Conservation (phyloP, 148 eudicot genomes). For the Oxyria digyna region DNA sequence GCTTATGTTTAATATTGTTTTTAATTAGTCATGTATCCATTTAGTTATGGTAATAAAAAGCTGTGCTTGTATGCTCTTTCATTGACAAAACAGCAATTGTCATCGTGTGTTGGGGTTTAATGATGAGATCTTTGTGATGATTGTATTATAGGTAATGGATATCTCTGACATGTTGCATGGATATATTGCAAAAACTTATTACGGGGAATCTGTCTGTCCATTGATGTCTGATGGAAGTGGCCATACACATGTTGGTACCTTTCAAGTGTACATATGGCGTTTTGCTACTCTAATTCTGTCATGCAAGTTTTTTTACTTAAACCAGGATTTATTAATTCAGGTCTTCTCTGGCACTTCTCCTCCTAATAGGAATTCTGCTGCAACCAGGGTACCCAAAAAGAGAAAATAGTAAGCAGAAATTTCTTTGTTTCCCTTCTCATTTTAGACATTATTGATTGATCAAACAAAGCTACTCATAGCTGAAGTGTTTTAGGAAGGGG, state of each 20-base stretch:
- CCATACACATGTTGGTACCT: not conserved
- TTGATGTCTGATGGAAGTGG: not conserved
- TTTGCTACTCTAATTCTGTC: not conserved
- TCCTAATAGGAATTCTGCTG: conserved; percentile 16
- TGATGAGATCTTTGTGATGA: not conserved
- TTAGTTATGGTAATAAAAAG: not conserved
- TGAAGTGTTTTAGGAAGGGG: too few relatives aligned
- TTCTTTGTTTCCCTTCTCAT: not conserved
- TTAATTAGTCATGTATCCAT: not conserved
- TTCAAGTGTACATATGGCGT: not conserved
- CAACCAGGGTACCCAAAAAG: conserved; percentile 28
- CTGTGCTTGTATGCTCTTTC: not conserved
- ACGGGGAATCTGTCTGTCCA: conserved; percentile 25
- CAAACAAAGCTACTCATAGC: not conserved
- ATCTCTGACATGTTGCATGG: conserved; percentile 47
- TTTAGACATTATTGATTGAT: not conserved
- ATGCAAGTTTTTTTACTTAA: conserved; percentile 9
- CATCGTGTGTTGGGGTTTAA: not conserved
- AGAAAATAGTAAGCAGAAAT: conserved; percentile 22
- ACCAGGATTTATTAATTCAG: conserved; percentile 32
- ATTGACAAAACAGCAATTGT: not conserved
- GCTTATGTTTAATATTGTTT: not conserved
- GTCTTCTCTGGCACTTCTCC: conserved; percentile 12
- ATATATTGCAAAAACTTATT: conserved; percentile 36
- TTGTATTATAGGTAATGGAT: conserved; percentile 45